phyloP scores from a whole-genome alignment of 768 basidiomycete species.

The Baorangia bicolor region DNA sequence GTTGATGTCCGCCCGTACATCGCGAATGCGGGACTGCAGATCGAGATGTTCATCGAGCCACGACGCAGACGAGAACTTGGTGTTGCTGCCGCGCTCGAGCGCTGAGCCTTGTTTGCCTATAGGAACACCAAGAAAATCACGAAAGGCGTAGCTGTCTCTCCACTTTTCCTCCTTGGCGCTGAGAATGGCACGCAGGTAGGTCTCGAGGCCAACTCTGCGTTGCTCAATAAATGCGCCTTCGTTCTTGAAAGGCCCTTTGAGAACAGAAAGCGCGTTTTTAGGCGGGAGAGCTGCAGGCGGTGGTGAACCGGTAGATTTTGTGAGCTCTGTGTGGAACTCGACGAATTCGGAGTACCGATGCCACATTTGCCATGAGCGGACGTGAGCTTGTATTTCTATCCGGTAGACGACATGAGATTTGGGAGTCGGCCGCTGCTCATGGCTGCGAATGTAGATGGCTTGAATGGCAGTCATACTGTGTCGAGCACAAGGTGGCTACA shows the following conservation, averaged over 20 bases:
- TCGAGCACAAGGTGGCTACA: constrained; percentile 2
- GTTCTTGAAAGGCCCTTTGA: constrained; percentile 48
- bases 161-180: constrained; percentile 78
- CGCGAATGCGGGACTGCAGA: constrained; percentile 72
- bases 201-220: constrained; percentile 73
- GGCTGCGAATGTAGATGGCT: constrained; percentile 65
- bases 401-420: constrained; percentile 81
- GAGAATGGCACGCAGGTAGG: constrained; percentile 84
- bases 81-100: constrained; percentile 28
- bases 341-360: constrained; percentile 94
- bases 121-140: constrained; percentile 86
- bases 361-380: constrained; percentile 93
- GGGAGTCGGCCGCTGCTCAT: constrained; percentile 66
- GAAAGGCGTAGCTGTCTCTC: constrained; percentile 77
- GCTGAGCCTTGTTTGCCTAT: constrained; percentile 49
- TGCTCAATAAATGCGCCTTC: constrained; percentile 72
- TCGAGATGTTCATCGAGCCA: constrained; percentile 92
- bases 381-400: constrained; percentile 83
- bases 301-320: constrained; percentile 71
- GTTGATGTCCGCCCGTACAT: constrained; percentile 83
- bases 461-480: constrained; percentile 68
- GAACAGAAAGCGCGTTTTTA: constrained; percentile 75
- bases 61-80: constrained; percentile 67
- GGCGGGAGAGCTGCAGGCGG: constrained; percentile 82
- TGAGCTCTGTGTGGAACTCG: constrained; percentile 79